Evolutionary conservation across 2,329 filamentous ascomycete genomes (phyloP), one percentile per base, ranked within the genome.

Genomic region (Sclerotinia borealis): DNA sequence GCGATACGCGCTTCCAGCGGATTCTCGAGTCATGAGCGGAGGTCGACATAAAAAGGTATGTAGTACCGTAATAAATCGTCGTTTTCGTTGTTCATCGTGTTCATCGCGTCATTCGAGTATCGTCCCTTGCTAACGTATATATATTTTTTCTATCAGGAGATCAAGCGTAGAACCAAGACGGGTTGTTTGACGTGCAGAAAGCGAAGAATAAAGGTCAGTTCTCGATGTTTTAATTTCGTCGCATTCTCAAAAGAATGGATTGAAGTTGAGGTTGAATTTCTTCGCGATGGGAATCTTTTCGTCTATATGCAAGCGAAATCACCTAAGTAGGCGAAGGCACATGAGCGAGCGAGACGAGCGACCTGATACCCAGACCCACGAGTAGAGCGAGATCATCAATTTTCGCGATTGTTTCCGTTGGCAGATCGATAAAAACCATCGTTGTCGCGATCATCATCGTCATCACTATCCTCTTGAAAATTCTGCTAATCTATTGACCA

Each of bases 141-240:
- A 60, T 56, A 54, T 63, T 61, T 34, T 47, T 56, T 68, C 55
- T 39, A 41, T 45, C 65, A 89, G 77, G 87, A 91, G 77, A 89
- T 91, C 75, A 91, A 91, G 78, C 81, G 88, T 69, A 81, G 88
- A 73, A 91, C 88, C 63, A 90, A 90, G 77, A 90, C 86, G 1
- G 86, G 86, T n/a, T 91, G 88, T 76, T 74, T 86, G 70, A 86
- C 83, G 27, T 86, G 83, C 76, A 78, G 83, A 72, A 85, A 85
- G 75, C 80, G 88, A 70, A 80, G 88, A 78, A 91, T 91, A 76
- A 91, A 91, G 86, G 88, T 90, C 77, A 76, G 83, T 78, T 63
- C 63, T 49, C 43, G 51, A 66, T 59, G 63, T 68, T 70, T 68
- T 43, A 43, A 61, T 64, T 66, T 54, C 51, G 59, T 61, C 54